Conservation (phyloP, 371 early-diverging fungal genomes). For the Rhizopus stolonifer region DNA sequence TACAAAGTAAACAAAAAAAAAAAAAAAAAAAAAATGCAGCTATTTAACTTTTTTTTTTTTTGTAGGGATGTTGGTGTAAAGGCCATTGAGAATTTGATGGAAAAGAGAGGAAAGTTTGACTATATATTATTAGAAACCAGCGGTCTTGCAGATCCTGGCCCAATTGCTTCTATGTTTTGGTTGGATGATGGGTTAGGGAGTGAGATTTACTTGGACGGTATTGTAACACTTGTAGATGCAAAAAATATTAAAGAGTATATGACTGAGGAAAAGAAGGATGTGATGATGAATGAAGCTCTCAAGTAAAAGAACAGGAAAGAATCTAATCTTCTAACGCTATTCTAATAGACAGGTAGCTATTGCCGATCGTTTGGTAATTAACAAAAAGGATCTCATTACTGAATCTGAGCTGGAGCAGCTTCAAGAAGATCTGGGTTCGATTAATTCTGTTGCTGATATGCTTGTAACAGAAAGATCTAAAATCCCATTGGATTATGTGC, state of each 20-base stretch:
- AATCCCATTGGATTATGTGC: slow-evolving; percentile 72
- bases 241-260: slow-evolving; percentile 70
- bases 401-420: slow-evolving; percentile 46
- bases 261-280: slow-evolving; percentile 52
- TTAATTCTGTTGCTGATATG: slow-evolving; percentile 68
- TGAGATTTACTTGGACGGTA: slow-evolving; percentile 89
- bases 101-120: slow-evolving; percentile 88
- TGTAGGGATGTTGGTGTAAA: slow-evolving; percentile 87
- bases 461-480: slow-evolving; percentile 58
- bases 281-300: slow-evolving; percentile 67
- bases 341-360: slow-evolving; percentile 87
- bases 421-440: slow-evolving; percentile 49
- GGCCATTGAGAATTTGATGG: slow-evolving; percentile 93
- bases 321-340: not conserved
- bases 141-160: slow-evolving; percentile 84
- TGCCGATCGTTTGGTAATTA: slow-evolving; percentile 92
- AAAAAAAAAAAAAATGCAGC: not conserved
- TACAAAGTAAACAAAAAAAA: slow-evolving; percentile 67
- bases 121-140: slow-evolving; percentile 93
- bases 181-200: slow-evolving; percentile 90
- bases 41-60: too few species aligned
- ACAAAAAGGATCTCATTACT: slow-evolving; percentile 87
- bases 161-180: slow-evolving; percentile 97
- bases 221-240: slow-evolving; percentile 92
- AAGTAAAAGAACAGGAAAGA: slow-evolving; percentile 41